Evolutionary conservation across 345 rosid species (phyloP), one percentile per base, ranked within the genome.

Genomic region (Rubroshorea leprosula): DNA sequence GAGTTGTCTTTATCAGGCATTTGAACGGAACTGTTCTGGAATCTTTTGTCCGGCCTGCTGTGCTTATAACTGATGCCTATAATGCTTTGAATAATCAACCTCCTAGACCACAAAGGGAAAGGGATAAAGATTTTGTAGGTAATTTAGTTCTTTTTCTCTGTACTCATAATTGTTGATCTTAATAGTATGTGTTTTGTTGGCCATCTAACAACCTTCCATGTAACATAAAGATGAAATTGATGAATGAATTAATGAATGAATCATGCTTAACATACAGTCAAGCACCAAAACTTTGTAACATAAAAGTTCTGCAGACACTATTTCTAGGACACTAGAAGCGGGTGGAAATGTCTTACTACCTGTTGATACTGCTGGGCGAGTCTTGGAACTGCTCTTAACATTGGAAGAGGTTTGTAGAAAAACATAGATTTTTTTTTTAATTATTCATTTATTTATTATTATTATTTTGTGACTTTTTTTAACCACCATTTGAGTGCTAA

Each of bases 311-410:
- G 35, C 74, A 67, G 74, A 65, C 72, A 74, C 85, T 39, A 71
- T 89, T 58, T 76, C 77, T 47, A 93, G 72, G 79, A 85, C 96
- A 61, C 73, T 93, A 15, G 85, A 83, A 79, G 77, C 69, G 2
- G 96, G 85, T 66, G 99, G 99, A 12, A 89, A 85, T 69, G 99
- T 93, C 55, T 77, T 93, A 63, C 76, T 93, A 44, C 99, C 99
- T 13, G 86, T 93, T 25, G 97, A 93, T 66, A 76, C 97, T 53
- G 85, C 91, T 18, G 99, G 99, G 17, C 77, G 99, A 64, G 96
- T 80, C 6, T 70, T 93, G 83, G 99, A 93, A 77, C 89, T 93
- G 72, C 62, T 93, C 68, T 73, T 93, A 70, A 81, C 86, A 69
- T 77, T 93, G 65, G 97, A 93, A 71, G 89, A 93, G 90, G 97